Conservation (phyloP, 1,284 basidiomycete species). For the Puccinia coronata region DNA sequence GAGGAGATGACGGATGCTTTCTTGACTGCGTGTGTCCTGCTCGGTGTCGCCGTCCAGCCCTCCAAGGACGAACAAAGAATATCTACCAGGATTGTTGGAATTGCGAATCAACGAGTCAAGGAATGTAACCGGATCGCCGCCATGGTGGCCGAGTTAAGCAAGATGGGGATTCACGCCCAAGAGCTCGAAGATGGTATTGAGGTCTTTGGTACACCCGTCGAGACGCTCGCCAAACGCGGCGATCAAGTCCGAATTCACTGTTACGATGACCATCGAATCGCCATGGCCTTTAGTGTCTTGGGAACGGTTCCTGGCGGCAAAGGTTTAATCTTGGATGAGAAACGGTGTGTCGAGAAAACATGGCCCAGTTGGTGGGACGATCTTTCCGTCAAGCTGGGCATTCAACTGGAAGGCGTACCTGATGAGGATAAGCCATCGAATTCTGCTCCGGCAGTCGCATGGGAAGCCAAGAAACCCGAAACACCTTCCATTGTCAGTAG, state of each 20-base stretch:
- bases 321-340: constrained; percentile 85
- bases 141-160: constrained; percentile 93
- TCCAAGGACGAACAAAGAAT: constrained; percentile 58
- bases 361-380: constrained; percentile 99
- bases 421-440: constrained; percentile 53
- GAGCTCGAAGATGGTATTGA: constrained; percentile 93
- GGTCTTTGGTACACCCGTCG: constrained; percentile 74
- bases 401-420: constrained; percentile 50
- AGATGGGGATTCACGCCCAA: constrained; percentile 89
- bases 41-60: constrained; percentile 72
- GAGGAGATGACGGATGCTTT: constrained; percentile 99
- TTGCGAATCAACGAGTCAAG: constrained; percentile 97
- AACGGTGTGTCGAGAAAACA: constrained; percentile 97
- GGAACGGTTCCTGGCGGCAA: constrained; percentile 67
- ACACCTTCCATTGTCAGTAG: constrained; percentile 36
- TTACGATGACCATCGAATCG: constrained; percentile 97
- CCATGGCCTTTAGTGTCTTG: constrained; percentile 95
- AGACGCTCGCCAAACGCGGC: constrained; percentile 61
- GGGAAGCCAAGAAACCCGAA: constrained; percentile 49
- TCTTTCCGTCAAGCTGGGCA: constrained; percentile 77
- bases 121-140: constrained; percentile 96
- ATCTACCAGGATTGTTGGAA: constrained; percentile 81
- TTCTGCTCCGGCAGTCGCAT: constrained; percentile 47
- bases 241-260: constrained; percentile 77
- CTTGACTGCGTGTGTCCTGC: constrained; percentile 87